A percentile compares a stretch with the other conserved stretches of the same genome.
phyloP scores from a whole-genome alignment of 805 yeast species.

The Suhomyces emberorum region DNA sequence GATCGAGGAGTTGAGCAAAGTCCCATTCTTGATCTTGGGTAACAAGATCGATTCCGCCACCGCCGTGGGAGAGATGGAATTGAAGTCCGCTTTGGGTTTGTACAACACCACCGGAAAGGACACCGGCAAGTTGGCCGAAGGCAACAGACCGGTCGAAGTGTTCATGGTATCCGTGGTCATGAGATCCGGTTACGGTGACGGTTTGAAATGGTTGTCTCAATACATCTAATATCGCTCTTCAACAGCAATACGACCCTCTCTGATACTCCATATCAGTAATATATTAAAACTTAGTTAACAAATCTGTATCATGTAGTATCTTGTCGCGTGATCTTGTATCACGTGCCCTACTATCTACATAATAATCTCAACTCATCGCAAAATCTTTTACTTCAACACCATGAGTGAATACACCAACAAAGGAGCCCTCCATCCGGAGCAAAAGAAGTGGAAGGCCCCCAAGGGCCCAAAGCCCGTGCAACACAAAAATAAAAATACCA shows the following conservation, averaged over 20 bases:
- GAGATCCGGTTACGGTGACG: constrained; percentile 99
- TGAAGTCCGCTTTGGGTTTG: constrained; percentile 85
- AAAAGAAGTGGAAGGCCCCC: constrained; percentile 80
- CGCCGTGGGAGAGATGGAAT: constrained; percentile 93
- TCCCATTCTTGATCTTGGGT: constrained; percentile 92
- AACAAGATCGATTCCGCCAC: constrained; percentile 93
- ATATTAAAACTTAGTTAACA: background rate
- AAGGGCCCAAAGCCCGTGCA: constrained; percentile 90
- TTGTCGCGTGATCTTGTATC: background rate
- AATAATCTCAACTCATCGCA: background rate
- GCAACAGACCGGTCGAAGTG: constrained; percentile 88
- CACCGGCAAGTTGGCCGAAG: constrained; percentile 61
- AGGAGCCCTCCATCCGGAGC: constrained; percentile 43
- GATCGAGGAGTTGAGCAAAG: constrained; percentile 84
- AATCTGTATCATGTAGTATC: background rate
- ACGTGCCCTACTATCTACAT: background rate
- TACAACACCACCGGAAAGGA: constrained; percentile 86
- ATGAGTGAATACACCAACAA: constrained; percentile 30
- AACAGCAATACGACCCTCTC: background rate
- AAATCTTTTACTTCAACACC: constrained; percentile 1
- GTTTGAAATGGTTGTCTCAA: constrained; percentile 97
- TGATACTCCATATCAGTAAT: background rate
- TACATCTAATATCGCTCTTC: constrained; percentile 65
- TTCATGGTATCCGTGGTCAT: constrained; percentile 97
- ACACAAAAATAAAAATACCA: constrained; percentile 75